A percentile compares a stretch with the other conserved stretches of the same genome.
Conservation (phyloP, 306 rosid genomes). For the Prinsepia uniflora region DNA sequence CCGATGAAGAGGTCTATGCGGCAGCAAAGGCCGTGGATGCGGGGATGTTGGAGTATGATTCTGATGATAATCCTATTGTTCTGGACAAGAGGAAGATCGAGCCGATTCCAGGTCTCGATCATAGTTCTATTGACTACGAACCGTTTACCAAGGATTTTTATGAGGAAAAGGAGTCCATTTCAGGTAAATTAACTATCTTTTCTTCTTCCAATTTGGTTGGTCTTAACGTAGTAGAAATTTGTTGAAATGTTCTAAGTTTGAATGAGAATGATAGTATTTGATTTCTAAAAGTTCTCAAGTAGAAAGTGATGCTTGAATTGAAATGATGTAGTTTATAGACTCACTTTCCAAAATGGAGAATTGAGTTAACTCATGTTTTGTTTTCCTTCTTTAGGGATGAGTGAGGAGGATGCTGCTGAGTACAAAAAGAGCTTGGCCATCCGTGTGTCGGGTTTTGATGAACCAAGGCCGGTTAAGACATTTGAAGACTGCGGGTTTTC, state of each 20-base stretch:
- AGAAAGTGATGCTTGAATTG: neutral
- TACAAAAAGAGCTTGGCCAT: constrained; percentile 85
- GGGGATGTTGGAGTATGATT: constrained; percentile 84
- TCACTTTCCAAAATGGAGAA: neutral
- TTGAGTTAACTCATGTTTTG: neutral
- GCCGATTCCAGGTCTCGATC: constrained; percentile 84
- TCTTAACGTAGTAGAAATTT: neutral
- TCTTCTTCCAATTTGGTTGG: too few species aligned
- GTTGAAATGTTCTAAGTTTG: neutral
- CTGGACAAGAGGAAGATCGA: constrained; percentile 83
- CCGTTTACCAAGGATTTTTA: constrained; percentile 84
- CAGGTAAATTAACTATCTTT: constrained; percentile 39
- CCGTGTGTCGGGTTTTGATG: constrained; percentile 84
- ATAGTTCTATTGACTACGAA: constrained; percentile 74
- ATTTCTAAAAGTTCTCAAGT: neutral
- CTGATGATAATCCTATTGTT: constrained; percentile 83
- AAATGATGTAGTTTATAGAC: neutral
- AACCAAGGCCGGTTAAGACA: constrained; percentile 75
- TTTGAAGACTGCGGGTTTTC: constrained; percentile 82
- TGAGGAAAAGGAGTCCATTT: constrained; percentile 75
- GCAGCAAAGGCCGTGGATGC: constrained; percentile 98
- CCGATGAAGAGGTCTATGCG: constrained; percentile 97
- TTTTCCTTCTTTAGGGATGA: constrained; percentile 54
- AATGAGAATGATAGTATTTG: neutral
- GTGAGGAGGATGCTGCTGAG: constrained; percentile 79